A percentile compares a stretch with the other conserved stretches of the same genome.
Evolutionary conservation across 2,329 filamentous ascomycete genomes (phyloP).

Genomic region (Fusarium nurragi): DNA sequence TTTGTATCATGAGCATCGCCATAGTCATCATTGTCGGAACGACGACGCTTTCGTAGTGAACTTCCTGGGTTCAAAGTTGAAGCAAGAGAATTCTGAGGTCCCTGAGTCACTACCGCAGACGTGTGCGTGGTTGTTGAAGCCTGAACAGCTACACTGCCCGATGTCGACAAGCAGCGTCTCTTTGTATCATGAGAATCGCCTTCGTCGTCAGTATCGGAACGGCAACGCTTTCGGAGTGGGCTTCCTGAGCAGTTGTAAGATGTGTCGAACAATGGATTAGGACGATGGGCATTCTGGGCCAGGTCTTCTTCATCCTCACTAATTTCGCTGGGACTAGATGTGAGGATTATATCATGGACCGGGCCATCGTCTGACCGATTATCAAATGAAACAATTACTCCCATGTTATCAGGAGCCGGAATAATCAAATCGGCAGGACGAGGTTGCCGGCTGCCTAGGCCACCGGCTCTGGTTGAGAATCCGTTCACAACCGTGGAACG

Average conservation of each 20-base stretch:
- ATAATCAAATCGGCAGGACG: background rate
- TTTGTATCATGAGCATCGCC: conserved; percentile 9
- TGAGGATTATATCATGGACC: background rate
- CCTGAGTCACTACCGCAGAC: background rate
- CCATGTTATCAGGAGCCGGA: background rate
- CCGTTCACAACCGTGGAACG: background rate
- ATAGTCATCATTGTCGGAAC: conserved; percentile 6
- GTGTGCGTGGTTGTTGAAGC: background rate
- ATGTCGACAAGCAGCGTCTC: background rate
- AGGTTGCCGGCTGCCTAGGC: background rate
- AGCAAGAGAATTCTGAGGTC: background rate
- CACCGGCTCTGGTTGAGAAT: background rate
- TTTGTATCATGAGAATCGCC: conserved; percentile 9
- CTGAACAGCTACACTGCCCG: background rate
- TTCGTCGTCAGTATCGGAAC: conserved; percentile 11
- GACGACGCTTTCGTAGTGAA: conserved; percentile 3
- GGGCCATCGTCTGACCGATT: background rate
- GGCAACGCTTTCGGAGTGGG: background rate
- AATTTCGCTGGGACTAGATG: background rate
- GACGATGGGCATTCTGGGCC: background rate
- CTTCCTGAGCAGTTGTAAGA: background rate
- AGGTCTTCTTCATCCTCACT: background rate
- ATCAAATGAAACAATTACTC: background rate
- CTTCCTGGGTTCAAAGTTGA: background rate
- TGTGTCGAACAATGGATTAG: background rate